Evolutionary conservation across 495 filamentous ascomycete genomes (phyloP), one percentile per base, ranked within the genome.

Genomic region (Pseudevernia furfuracea): DNA sequence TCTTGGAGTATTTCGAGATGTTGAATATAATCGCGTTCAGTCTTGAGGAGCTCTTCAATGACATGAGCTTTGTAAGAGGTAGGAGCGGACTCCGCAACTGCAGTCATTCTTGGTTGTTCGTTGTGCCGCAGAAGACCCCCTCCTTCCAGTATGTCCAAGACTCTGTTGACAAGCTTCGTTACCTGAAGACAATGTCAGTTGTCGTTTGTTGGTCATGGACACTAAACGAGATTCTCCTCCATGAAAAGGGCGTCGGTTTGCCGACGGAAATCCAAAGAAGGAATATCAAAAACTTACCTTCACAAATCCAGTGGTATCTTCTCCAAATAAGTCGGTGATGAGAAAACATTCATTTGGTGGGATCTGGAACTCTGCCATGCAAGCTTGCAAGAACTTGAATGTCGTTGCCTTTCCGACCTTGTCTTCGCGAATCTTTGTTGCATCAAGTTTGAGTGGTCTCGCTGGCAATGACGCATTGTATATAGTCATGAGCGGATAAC

Each of bases 1-100:
- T 92, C 88, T 71, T 97, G 92, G 23, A 98, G 75, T 67, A 92
- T 92, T 71, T 97, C 93, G 36, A 98, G 79, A 77, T 97, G 92
- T 70, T 97, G 93, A n/a, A 97, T 95, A 67, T 98, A 98, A 72
- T 96, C 95, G 48, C 94, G 87, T 73, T 98, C 94, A 7, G 93
- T 97, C 68, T 90, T 89, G 56, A 98, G 85, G 56, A 98, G 76
- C 72, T 98, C 94, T 68, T 88, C 84, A 38, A 98, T 83, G 65
- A 97, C 88, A 70, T 96, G 87, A 63, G 96, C 87, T 48, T 91
- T 81, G 71, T 91, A 90, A 59, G 89, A 94, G 69, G 91, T 74
- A 57, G 59, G 67, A 61, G 28, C 66, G 62, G 61, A 53, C 5
- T 67, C 68, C 60, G 39, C 72, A 70, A 34, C 60, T 43, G 68